Evolutionary conservation across 2,329 filamentous ascomycete species (phyloP), one percentile per base, ranked within the genome.

Genomic region (Colletotrichum siamense): DNA sequence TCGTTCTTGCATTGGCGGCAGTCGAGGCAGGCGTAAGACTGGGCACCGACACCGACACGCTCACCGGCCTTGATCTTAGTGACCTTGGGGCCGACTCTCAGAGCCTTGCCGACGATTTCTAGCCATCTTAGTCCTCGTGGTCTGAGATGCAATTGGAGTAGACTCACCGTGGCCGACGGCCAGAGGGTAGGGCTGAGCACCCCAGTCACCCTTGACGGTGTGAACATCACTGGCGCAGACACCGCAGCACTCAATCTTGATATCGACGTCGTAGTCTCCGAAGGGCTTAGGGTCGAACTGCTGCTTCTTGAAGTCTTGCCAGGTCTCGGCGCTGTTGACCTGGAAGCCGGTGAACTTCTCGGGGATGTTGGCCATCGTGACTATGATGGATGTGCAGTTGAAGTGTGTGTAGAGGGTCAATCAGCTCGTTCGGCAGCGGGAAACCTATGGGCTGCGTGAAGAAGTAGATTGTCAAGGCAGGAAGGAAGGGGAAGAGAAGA

Each of bases 201-300:
- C 92, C 93, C 93, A 95, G 77, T 93, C 92, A 77, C 92, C 92
- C 81, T 85, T 92, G 82, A 95, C 90, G 76, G 92, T 95, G 86
- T 95, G 94, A 64, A 94, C 87, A 82, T 95, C 94, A 79, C 91
- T 94, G 79, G 93, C 92, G 83, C 94, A 95, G 69, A 95, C 89
- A 82, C 95, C 94, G 82, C 95, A 96, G 82, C 91, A 93, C 79
- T 96, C 93, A 81, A 98, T 94, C 88, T 96, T 94, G 86, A 98
- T 92, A 83, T 98, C 95, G 81, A 98, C 92, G 83, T 98, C 95
- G 85, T 95, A 91, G 83, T 96, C 95, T 79, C 94, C 95, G 83
- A 98, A 98, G 22, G 94, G 94, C 88, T 98, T 97, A 75, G 96
- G 92, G 80, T 93, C 91, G 88, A 95, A 95, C 88, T 96, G 84